These are phyloP conservation scores for Xerocomus nothofagi DNA, from an alignment of 1,284 basidiomycete genomes.

Conservation along the genomic window DNA sequence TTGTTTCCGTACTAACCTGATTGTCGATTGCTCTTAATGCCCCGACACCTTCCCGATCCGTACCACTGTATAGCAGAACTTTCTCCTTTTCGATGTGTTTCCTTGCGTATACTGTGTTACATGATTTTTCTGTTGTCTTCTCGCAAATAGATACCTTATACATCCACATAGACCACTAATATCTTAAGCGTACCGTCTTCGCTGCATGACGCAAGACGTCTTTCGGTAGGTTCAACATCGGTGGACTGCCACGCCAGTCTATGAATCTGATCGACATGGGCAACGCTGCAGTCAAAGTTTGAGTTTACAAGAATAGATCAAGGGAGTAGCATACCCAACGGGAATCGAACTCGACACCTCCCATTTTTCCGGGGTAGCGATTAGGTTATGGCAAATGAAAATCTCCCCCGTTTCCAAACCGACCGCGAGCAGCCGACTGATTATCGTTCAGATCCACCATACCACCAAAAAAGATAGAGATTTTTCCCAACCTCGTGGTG, in stretches of 20 bases:
- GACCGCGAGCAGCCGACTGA: slow-evolving; percentile 62
- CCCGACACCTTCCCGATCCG: slow-evolving; percentile 41
- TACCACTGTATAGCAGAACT: slow-evolving; percentile 73
- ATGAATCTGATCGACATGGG: slow-evolving; percentile 70
- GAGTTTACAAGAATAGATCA: slow-evolving; percentile 1
- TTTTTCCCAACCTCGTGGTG: slow-evolving; percentile 40
- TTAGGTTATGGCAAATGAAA: slow-evolving; percentile 49
- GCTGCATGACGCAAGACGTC: slow-evolving; percentile 58
- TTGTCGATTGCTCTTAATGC: slow-evolving; percentile 37
- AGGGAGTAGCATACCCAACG: slow-evolving; percentile 43
- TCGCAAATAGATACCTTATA: slow-evolving; percentile 39
- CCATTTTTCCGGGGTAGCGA: slow-evolving; percentile 47
- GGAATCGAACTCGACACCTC: slow-evolving; percentile 44
- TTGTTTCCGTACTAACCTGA: slow-evolving; percentile 69
- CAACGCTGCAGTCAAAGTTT: slow-evolving; percentile 42
- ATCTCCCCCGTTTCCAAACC: slow-evolving; percentile 74
- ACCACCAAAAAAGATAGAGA: neutral
- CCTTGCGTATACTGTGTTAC: slow-evolving; percentile 33
- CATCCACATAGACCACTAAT: slow-evolving; percentile 51
- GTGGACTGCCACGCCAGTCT: slow-evolving; percentile 65
- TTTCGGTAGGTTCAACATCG: slow-evolving; percentile 25
- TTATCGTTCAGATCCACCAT: neutral
- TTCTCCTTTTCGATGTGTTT: slow-evolving; percentile 35
- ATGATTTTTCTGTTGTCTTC: slow-evolving; percentile 22
- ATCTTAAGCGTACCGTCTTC: slow-evolving; percentile 82